Percentiles rank a stretch among this genome's conserved stretches.
Evolutionary conservation across 2,329 filamentous ascomycete species (phyloP).

Genomic region (Teratosphaeria viscida): DNA sequence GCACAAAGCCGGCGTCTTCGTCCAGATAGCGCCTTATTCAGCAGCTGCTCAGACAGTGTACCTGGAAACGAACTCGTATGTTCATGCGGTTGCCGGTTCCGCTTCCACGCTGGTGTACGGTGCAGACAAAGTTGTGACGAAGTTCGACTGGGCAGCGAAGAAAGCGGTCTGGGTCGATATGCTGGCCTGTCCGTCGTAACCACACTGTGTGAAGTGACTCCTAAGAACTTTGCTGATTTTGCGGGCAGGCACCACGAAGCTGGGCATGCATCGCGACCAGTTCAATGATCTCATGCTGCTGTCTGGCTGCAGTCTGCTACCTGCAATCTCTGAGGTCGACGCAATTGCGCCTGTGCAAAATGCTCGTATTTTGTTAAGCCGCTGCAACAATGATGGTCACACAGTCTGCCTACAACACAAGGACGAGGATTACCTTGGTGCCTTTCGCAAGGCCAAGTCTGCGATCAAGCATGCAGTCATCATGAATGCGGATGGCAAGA

Average conservation of each 20-base stretch:
- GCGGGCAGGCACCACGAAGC: slow-evolving; percentile 43
- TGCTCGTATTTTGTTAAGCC: slow-evolving; percentile 66
- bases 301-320: slow-evolving; percentile 64
- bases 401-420: slow-evolving; percentile 59
- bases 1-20: slow-evolving; percentile 57
- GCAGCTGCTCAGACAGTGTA: slow-evolving; percentile 76
- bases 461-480: slow-evolving; percentile 80
- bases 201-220: background rate
- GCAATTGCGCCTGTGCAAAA: slow-evolving; percentile 52
- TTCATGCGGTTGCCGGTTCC: slow-evolving; percentile 70
- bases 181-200: slow-evolving; percentile 29
- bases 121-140: slow-evolving; percentile 61
- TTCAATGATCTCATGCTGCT: slow-evolving; percentile 55
- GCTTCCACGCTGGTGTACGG: slow-evolving; percentile 80
- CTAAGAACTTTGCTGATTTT: background rate
- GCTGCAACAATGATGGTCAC: slow-evolving; percentile 55
- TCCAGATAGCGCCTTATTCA: slow-evolving; percentile 76
- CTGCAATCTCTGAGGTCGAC: slow-evolving; percentile 55
- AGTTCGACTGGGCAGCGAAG: slow-evolving; percentile 56
- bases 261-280: slow-evolving; percentile 56
- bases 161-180: slow-evolving; percentile 57
- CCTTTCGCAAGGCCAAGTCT: slow-evolving; percentile 77
- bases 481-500: slow-evolving; percentile 64
- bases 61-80: slow-evolving; percentile 58
- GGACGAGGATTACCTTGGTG: slow-evolving; percentile 76